Evolutionary conservation across 139 green algal genomes (phyloP), one percentile per base, ranked within the genome.

Genomic region (Picochlorum sp.): DNA sequence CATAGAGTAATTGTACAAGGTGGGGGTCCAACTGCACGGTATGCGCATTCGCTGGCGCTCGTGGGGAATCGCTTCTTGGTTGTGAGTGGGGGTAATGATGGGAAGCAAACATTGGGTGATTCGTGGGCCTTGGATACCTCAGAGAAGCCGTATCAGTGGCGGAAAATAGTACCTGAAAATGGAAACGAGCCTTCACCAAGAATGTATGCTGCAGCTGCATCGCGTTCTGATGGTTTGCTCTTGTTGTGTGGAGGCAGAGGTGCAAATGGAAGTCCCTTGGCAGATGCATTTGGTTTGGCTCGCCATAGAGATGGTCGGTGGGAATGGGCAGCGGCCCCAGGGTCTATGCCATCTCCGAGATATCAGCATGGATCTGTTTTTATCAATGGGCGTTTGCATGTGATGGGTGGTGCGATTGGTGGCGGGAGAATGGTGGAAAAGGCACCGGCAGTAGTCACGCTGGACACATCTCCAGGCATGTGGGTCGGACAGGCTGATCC

Each of bases 111-210:
- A 21, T 76, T 95, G 47, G 71, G 75, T 3, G 94, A 99, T 77
- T 83, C 86, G 0, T 99, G 94, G 94, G 86, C 91, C 0, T 81
- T 99, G 50, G 94, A 99, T 72, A 99, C 94, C 11, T 89, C 81
- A n/a, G 89, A 97, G 62, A 99, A 99, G 80, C 94, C 94, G 2
- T 99, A 99, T 79, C 82, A 89, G 62, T 99, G 94, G 94, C 82
- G 80, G 14, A 90, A 90, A 61, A 93, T 98, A 46, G 75, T 79
- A n/a, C 86, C 81, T 1, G 88, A 93, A 24, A 87, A 85, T 78
- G 87, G 87, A 1, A 82, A 80, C 2, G 88, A 85, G 75, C 88
- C 89, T 1, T 81, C 78, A 1, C 70, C 85, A 10, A 90, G 89
- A 68, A 99, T 98, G 94, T 99, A 98, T 65, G 91, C 94, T 8